Conservation (phyloP, 495 filamentous ascomycete genomes). For the Cercophora sp. region DNA sequence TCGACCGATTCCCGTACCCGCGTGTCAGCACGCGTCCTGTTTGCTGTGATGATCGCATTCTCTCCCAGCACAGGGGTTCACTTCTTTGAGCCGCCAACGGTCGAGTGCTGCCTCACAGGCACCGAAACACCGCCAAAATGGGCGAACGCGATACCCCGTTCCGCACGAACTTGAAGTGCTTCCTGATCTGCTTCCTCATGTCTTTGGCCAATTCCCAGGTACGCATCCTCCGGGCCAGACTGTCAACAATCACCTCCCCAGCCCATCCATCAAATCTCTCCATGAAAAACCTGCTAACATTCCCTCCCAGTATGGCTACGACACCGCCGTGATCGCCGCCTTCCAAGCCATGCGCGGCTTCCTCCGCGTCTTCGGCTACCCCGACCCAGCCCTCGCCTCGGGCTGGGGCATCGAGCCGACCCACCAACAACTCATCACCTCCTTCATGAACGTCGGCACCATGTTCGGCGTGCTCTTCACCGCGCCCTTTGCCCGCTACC, state of each 20-base stretch:
- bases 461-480: conserved; percentile 46
- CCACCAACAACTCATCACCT: conserved; percentile 48
- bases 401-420: conserved; percentile 36
- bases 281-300: too few species aligned
- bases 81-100: neutral
- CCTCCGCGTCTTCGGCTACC: conserved; percentile 42
- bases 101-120: neutral
- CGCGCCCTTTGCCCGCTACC: conserved; percentile 35
- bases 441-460: conserved; percentile 51
- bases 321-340: conserved; percentile 33
- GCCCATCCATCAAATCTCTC: too few species aligned
- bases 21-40: too few species aligned
- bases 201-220: conserved; percentile 34
- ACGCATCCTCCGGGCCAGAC: too few species aligned
- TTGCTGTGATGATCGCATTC: too few species aligned
- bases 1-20: too few species aligned
- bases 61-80: neutral
- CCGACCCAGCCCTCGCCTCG: conserved; percentile 19
- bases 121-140: neutral
- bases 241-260: too few species aligned
- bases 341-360: conserved; percentile 46
- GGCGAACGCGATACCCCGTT: conserved; percentile 12
- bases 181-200: conserved; percentile 34
- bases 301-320: conserved; percentile 41
- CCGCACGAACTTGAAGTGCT: conserved; percentile 27